phyloP scores from a whole-genome alignment of 805 yeast species.

The Wickerhamiella slavikovae region DNA sequence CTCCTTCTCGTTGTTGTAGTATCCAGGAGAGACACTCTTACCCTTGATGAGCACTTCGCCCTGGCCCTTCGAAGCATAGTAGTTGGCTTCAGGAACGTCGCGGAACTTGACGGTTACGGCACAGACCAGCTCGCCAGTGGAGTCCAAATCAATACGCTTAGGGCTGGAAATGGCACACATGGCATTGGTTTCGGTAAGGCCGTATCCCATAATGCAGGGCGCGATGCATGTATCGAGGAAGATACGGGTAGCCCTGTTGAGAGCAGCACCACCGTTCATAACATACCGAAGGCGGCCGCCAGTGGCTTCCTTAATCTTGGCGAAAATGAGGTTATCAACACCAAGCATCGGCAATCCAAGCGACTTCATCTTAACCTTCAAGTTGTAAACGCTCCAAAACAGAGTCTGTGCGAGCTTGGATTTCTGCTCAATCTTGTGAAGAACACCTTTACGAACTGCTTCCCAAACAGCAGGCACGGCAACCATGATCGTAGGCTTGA shows the following conservation, averaged over 20 bases:
- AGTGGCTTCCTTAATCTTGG: constrained; percentile 78
- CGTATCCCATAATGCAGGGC: constrained; percentile 87
- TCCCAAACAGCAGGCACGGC: constrained; percentile 99
- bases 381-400: constrained; percentile 73
- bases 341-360: constrained; percentile 61
- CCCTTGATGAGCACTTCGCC: constrained; percentile 84
- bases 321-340: constrained; percentile 58
- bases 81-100: constrained; percentile 82
- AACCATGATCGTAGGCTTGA: constrained; percentile 85
- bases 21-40: constrained; percentile 48
- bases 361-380: constrained; percentile 42
- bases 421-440: constrained; percentile 47
- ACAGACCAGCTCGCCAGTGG: constrained; percentile 69
- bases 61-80: constrained; percentile 72
- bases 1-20: constrained; percentile 67
- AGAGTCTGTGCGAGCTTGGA: constrained; percentile 52
- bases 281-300: constrained; percentile 66
- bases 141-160: constrained; percentile 43
- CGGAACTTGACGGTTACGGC: constrained; percentile 72
- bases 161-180: constrained; percentile 56
- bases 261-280: constrained; percentile 86
- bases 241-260: constrained; percentile 60
- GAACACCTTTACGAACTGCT: constrained; percentile 76
- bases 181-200: constrained; percentile 91
- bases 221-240: constrained; percentile 59